Evolutionary conservation across 345 rosid genomes (phyloP).

Genomic region (Angophora floribunda): DNA sequence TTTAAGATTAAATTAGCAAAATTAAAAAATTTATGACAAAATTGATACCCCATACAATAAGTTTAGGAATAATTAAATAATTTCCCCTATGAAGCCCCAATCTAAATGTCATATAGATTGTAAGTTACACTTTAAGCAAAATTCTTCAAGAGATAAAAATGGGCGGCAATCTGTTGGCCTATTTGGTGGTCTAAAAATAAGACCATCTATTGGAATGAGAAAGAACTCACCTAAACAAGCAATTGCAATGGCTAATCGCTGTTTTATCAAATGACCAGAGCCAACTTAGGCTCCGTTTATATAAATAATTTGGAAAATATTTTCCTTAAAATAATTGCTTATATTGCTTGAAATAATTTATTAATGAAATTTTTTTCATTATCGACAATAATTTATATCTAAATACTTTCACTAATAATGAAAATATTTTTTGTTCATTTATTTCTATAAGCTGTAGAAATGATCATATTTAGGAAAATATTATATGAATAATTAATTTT

Average conservation of each 20-base stretch:
- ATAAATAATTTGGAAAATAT: background rate
- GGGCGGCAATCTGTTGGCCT: background rate
- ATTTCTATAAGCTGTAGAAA: fast-evolving
- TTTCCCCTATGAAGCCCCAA: background rate
- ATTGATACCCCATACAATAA: background rate
- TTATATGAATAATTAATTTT: background rate
- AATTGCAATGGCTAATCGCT: background rate
- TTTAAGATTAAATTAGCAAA: background rate
- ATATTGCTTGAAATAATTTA: background rate
- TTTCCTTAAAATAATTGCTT: background rate
- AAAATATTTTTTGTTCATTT: background rate
- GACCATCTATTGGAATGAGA: background rate
- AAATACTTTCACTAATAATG: fast-evolving
- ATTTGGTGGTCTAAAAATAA: background rate
- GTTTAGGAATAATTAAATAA: background rate
- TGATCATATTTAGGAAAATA: fast-evolving
- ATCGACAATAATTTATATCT: fast-evolving
- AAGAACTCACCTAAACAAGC: background rate
- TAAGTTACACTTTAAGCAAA: background rate
- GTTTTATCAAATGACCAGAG: background rate
- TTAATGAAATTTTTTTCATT: background rate
- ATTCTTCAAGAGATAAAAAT: background rate
- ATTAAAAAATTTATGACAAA: too few species aligned
- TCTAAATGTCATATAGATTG: background rate
- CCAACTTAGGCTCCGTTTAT: background rate